These are phyloP conservation scores for Candida sp. DNA, from an alignment of 1,139 yeast genomes.

Conservation along the genomic window DNA sequence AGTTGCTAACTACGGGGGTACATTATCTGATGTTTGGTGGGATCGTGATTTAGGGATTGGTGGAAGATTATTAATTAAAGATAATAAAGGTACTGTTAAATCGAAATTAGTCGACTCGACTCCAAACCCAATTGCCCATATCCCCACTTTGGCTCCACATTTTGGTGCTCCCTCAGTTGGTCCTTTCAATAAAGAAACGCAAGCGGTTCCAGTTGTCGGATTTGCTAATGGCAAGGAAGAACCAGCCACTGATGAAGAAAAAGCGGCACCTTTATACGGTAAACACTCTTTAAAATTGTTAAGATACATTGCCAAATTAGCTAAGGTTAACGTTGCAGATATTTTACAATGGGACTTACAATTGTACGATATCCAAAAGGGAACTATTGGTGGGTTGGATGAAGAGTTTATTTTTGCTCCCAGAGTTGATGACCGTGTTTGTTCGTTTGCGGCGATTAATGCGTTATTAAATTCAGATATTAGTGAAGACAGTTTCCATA, in stretches of 20 bases:
- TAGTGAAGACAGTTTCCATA: slow-evolving; percentile 25
- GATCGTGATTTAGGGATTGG: slow-evolving; percentile 48
- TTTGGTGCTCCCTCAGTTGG: slow-evolving; percentile 29
- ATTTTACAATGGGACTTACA: slow-evolving; percentile 37
- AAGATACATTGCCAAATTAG: slow-evolving; percentile 29
- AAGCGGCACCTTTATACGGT: slow-evolving; percentile 29
- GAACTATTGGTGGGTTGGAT: slow-evolving; percentile 37
- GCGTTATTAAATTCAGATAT: slow-evolving; percentile 26
- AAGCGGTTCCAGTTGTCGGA: slow-evolving; percentile 42
- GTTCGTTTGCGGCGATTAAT: slow-evolving; percentile 39
- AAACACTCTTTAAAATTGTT: slow-evolving; percentile 36
- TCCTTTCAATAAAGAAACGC: slow-evolving; percentile 37
- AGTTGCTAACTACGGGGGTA: slow-evolving; percentile 43
- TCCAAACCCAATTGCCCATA: slow-evolving; percentile 37
- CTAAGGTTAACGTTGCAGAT: slow-evolving; percentile 21
- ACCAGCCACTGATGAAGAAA: slow-evolving; percentile 30
- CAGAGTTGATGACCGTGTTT: slow-evolving; percentile 42
- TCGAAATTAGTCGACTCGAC: slow-evolving; percentile 32
- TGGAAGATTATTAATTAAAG: slow-evolving; percentile 35
- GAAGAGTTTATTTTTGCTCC: slow-evolving; percentile 42
- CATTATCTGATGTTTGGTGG: slow-evolving; percentile 34
- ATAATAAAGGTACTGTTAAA: slow-evolving; percentile 17
- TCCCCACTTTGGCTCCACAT: slow-evolving; percentile 43
- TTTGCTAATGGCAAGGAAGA: slow-evolving; percentile 17
- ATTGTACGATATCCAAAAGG: slow-evolving; percentile 39